Percentiles rank a stretch among this genome's conserved stretches.
Evolutionary conservation across 176 grass and related monocot genomes (phyloP).

Genomic region (Carex cristatella): DNA sequence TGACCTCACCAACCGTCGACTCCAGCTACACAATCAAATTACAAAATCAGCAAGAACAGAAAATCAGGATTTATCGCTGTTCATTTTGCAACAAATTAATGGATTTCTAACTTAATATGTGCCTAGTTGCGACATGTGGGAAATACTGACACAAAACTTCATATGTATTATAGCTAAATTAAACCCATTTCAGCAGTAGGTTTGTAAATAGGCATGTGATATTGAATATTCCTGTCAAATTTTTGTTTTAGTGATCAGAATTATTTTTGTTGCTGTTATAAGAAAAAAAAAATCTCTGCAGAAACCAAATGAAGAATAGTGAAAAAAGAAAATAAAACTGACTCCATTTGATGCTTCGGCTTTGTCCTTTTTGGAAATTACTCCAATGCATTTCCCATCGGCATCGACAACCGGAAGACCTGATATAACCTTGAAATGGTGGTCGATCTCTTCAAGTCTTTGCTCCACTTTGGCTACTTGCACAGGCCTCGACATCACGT

Average conservation of each 20-base stretch:
- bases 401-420: conserved; percentile 56
- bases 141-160: background rate
- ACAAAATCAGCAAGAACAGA: background rate
- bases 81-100: background rate
- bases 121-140: background rate
- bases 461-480: conserved; percentile 38
- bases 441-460: conserved; percentile 44
- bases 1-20: conserved; percentile 61
- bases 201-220: background rate
- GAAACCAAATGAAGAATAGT: background rate
- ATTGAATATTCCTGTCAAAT: background rate
- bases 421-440: conserved; percentile 42
- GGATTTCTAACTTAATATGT: background rate
- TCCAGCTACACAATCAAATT: conserved; percentile 39
- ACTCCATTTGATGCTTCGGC: conserved; percentile 51
- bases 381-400: conserved; percentile 50
- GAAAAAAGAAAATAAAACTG: conserved; percentile 10
- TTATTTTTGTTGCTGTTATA: background rate
- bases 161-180: background rate
- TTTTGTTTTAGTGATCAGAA: no score
- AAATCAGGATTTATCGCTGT: background rate
- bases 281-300: background rate
- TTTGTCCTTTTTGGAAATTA: conserved; percentile 65
- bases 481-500: conserved; percentile 62
- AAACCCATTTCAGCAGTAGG: background rate